These are phyloP conservation scores for Penicillium hesseltinei DNA, from an alignment of 2,329 filamentous ascomycete species.

Conservation along the genomic window DNA sequence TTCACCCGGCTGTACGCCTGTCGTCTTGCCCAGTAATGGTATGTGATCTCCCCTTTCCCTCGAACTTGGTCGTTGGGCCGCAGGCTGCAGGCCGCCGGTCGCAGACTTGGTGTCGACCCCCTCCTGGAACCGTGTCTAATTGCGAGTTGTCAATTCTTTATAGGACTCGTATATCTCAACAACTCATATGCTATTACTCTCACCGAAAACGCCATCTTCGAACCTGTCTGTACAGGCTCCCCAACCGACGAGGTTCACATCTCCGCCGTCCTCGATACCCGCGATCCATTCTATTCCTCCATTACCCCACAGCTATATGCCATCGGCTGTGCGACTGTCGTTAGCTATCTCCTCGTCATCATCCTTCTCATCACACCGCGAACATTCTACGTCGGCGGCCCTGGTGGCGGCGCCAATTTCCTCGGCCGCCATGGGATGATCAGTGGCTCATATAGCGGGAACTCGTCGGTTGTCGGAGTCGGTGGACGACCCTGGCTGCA, in stretches of 20 bases:
- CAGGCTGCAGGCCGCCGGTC: neutral
- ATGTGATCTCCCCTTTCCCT: constrained; percentile 15
- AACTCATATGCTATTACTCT: constrained; percentile 45
- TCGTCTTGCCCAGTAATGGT: constrained; percentile 61
- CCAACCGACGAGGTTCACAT: constrained; percentile 35
- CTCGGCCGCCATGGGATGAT: constrained; percentile 81
- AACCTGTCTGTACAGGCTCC: constrained; percentile 48
- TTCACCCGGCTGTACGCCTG: constrained; percentile 58
- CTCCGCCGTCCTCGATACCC: constrained; percentile 62
- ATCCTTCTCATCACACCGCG: constrained; percentile 94
- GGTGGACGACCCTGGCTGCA: constrained; percentile 93
- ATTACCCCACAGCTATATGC: constrained; percentile 92
- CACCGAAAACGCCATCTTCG: constrained; percentile 50
- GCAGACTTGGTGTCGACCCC: neutral
- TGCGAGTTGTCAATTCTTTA: neutral
- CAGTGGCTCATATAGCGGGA: constrained; percentile 66
- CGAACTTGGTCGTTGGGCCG: neutral
- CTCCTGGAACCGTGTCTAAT: neutral
- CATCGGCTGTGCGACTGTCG: constrained; percentile 83
- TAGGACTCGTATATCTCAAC: constrained; percentile 45
- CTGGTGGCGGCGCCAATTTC: constrained; percentile 65
- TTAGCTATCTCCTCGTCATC: constrained; percentile 87
- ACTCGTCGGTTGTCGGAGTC: constrained; percentile 72
- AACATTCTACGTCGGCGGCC: constrained; percentile 82
- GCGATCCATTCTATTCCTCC: constrained; percentile 89